Evolutionary conservation across 257 asterid species (phyloP), one percentile per base, ranked within the genome.

Genomic region (Nicotiana knightiana): DNA sequence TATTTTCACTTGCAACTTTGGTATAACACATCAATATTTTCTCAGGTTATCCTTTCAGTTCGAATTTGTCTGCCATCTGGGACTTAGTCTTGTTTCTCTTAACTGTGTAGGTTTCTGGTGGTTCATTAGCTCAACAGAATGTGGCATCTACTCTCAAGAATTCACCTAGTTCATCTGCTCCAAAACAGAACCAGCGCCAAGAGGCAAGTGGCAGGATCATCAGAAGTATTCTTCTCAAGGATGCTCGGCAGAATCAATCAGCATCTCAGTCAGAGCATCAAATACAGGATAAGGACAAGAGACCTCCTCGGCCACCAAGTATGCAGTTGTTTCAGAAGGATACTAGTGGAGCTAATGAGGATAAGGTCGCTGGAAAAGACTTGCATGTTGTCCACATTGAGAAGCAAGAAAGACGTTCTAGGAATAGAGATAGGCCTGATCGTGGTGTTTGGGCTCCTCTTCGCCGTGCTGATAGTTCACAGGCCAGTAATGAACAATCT

Each of bases 371-470:
- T 37, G 59, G 85, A 55, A 89, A 79, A 77, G 93, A 90, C 86
- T 43, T 76, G 81, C 89, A 85, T 78, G 85, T 81, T 81, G 82
- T 66, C 62, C 85, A 89, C 68, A 4, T 71, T 24, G 96, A 92
- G 82, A 93, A 87, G 86, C 91, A 85, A 71, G 96, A 92, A 82
- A 93, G 89, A 68, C 90, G 94, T 55, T 85, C 88, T 26, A 88
- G 92, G 89, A 93, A 91, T 83, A 94, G 90, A 87, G 96, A 91
- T 86, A 91, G 97, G 81, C 98, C 96, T 83, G 98, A 94, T 86
- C 94, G 94, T 83, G 98, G 97, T 85, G 94, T 92, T 85, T 90
- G 97, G 98, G 83, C 98, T 67, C 94, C 92, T 84, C 91, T 93
- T 87, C 90, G 90, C 51, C 93, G 91, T 58, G 85, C 96, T 28